Conservation (phyloP, 352 stramenopile species). For the Pythium apleroticum region DNA sequence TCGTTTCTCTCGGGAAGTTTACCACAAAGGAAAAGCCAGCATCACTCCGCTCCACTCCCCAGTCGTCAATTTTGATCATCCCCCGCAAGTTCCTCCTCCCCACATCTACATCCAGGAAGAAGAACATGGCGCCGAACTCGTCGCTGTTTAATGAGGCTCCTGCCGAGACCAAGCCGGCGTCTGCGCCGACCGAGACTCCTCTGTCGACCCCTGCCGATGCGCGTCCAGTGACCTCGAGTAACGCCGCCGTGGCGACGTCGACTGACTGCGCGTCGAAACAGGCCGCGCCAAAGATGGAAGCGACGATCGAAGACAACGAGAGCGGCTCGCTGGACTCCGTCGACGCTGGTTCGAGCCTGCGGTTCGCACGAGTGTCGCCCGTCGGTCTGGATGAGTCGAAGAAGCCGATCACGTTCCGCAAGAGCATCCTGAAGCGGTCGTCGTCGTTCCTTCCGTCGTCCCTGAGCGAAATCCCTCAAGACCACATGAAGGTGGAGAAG, state of each 20-base stretch:
- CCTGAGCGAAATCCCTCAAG: constrained; percentile 14
- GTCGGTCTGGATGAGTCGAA: constrained; percentile 52
- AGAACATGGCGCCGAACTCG: constrained; percentile 58
- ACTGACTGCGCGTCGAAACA: constrained; percentile 34
- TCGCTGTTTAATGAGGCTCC: constrained; percentile 64
- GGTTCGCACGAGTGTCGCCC: constrained; percentile 44
- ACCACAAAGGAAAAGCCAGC: constrained; percentile 21
- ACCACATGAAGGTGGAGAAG: constrained; percentile 21
- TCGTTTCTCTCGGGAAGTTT: constrained; percentile 18
- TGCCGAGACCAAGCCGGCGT: constrained; percentile 38
- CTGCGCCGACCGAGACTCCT: constrained; percentile 38
- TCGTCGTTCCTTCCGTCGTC: constrained; percentile 45
- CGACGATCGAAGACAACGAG: constrained; percentile 22
- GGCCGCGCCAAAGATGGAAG: constrained; percentile 32
- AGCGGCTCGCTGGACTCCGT: constrained; percentile 12
- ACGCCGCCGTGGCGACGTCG: constrained; percentile 21
- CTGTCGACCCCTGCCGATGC: constrained; percentile 31
- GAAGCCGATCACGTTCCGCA: constrained; percentile 50
- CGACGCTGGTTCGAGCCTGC: constrained; percentile 21
- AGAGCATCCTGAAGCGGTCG: constrained; percentile 73
- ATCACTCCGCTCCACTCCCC: constrained; percentile 31
- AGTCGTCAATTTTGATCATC: constrained; percentile 38
- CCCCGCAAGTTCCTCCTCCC: constrained; percentile 9
- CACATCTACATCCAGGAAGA: not conserved
- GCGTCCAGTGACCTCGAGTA: constrained; percentile 29